Evolutionary conservation across 805 yeast species (phyloP).

Genomic region (Debaryomyces castellii): DNA sequence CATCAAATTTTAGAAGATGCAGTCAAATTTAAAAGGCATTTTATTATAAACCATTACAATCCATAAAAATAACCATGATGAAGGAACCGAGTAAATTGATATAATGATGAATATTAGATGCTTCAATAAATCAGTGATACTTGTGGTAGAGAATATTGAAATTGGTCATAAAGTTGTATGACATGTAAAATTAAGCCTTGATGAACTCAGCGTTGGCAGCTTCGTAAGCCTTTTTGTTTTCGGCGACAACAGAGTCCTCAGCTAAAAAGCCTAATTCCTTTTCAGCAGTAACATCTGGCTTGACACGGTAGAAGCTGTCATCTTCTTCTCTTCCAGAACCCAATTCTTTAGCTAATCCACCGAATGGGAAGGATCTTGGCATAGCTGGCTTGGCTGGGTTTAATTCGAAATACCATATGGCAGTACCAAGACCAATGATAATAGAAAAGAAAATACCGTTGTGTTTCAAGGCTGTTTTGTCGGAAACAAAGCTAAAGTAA

Average conservation of each 20-base stretch:
- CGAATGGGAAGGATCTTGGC: constrained; percentile 73
- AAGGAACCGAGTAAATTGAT: background rate
- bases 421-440: constrained; percentile 44
- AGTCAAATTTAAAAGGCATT: background rate
- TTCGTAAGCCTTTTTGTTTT: constrained; percentile 31
- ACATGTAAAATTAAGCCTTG: constrained; percentile 16
- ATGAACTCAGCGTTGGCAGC: constrained; percentile 38
- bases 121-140: background rate
- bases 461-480: constrained; percentile 59
- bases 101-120: background rate
- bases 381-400: constrained; percentile 68
- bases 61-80: background rate
- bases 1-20: background rate
- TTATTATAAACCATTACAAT: background rate
- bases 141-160: background rate
- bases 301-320: constrained; percentile 41
- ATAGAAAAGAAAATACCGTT: constrained; percentile 49
- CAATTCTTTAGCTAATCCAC: constrained; percentile 70
- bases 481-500: constrained; percentile 57
- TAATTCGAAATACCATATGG: constrained; percentile 45
- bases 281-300: constrained; percentile 39
- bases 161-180: background rate
- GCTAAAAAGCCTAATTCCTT: constrained; percentile 36
- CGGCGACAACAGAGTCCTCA: constrained; percentile 24
- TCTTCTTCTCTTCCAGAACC: constrained; percentile 60